A percentile compares a stretch with the other conserved stretches of the same genome.
phyloP scores from a whole-genome alignment of 2,329 filamentous ascomycete genomes.

The Xylariaceae sp. region DNA sequence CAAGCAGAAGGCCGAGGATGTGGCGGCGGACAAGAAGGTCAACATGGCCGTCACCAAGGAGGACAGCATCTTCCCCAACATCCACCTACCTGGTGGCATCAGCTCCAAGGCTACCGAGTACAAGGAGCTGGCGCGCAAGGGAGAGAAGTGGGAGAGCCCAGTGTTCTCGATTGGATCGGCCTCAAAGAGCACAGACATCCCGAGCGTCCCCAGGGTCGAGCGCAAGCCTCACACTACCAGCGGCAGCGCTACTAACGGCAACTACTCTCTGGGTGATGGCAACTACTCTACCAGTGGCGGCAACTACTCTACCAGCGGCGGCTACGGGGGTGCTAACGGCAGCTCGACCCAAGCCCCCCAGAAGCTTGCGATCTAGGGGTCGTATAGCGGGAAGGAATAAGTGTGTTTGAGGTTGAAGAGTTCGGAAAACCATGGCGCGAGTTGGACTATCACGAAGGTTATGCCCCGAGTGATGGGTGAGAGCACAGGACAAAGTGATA shows the following conservation, averaged over 20 bases:
- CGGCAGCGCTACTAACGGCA: conserved; percentile 10
- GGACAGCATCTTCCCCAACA: conserved; percentile 81
- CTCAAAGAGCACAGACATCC: conserved; percentile 63
- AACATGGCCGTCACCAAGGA: conserved; percentile 81
- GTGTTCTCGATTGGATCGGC: conserved; percentile 84
- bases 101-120: conserved; percentile 92
- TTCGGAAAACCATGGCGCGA: too few relatives aligned
- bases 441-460: too few relatives aligned
- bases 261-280: conserved; percentile 10
- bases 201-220: conserved; percentile 45
- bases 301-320: not conserved
- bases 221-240: conserved; percentile 35
- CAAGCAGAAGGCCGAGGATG: conserved; percentile 66
- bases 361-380: too few relatives aligned
- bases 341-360: too few relatives aligned
- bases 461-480: too few relatives aligned
- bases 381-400: too few relatives aligned
- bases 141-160: conserved; percentile 89
- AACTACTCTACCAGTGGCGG: not conserved
- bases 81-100: conserved; percentile 80
- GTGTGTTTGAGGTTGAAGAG: too few relatives aligned
- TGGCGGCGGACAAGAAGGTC: conserved; percentile 61
- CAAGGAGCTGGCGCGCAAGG: conserved; percentile 77
- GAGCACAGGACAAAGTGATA: too few relatives aligned
- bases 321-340: too few relatives aligned